Evolutionary conservation across 2,329 filamentous ascomycete species (phyloP), one percentile per base, ranked within the genome.

Genomic region (Tolypocladium cylindrosporum): DNA sequence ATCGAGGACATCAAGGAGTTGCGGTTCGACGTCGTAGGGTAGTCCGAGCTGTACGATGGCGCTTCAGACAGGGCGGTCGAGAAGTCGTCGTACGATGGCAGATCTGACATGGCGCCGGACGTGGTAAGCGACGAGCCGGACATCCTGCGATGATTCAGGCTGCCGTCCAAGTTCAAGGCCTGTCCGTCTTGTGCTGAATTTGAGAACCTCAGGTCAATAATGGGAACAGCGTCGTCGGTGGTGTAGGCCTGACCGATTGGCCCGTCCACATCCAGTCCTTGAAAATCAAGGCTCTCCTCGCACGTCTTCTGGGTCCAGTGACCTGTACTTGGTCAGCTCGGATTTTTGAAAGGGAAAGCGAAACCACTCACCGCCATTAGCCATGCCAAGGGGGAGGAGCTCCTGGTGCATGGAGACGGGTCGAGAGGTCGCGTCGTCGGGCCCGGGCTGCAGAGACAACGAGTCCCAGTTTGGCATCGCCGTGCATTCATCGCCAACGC

Each of bases 81-180:
- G 66, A 88, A 83, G 62, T 91, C 87, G 58, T 91, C 87, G 67
- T 87, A 89, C 4, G 85, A 84, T 55, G 85, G 79, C 69, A 89
- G 83, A 64, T 90, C 87, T 6, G 85, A 87, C 48, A 88, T 74
- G 27, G 78, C 79, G 27, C 85, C 81, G 48, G 81, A 81, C 1
- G 82, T 89, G 19, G 86, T 88, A 66, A 89, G 88, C 1, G 87
- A 89, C 2, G 87, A 89, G 54, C 86, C 86, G 24, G 87, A 89
- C 77, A 89, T 81, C 61, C 86, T 81, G 59, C 86, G 79, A 53
- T 79, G 77, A 61, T 82, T 79, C 52, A 79, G 71, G n/a, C 73
- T 75, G 57, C 78, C 74, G 45, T 84, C 82, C 60, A 81, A 77
- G 58, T 74, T 75, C 60, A 81, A 65, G 21, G 72, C 62, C 41